These are phyloP conservation scores for Xylaria palmicola DNA, from an alignment of 495 filamentous ascomycete species.

Conservation along the genomic window DNA sequence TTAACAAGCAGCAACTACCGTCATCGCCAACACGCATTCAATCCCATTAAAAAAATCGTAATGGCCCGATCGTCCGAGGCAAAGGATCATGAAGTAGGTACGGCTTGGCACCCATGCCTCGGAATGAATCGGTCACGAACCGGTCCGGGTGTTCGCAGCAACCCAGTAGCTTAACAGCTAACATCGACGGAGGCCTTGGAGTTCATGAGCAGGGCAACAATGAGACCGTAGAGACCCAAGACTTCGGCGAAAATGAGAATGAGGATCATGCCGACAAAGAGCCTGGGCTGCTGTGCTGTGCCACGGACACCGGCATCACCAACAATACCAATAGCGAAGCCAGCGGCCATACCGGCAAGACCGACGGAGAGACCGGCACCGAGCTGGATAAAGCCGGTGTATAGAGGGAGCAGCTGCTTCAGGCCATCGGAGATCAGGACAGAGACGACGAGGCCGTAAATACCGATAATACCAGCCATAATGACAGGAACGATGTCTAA, in stretches of 20 bases:
- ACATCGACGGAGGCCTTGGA: conserved; percentile 63
- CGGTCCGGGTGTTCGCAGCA: not conserved
- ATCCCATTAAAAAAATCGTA: conserved; percentile 9
- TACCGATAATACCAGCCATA: conserved; percentile 99
- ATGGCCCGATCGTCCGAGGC: conserved; percentile 7
- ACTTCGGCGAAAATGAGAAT: conserved; percentile 99
- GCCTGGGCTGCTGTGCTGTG: conserved; percentile 93
- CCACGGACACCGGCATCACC: conserved; percentile 98
- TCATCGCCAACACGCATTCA: conserved; percentile 28
- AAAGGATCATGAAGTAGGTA: conserved; percentile 20
- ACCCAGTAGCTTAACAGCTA: conserved; percentile 34
- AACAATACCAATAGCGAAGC: conserved; percentile 98
- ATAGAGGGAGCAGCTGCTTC: conserved; percentile 78
- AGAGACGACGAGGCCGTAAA: conserved; percentile 98
- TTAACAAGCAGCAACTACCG: conserved; percentile 27
- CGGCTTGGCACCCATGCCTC: conserved; percentile 23
- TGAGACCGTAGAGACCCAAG: conserved; percentile 96
- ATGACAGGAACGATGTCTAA: conserved; percentile 98
- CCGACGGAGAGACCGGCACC: conserved; percentile 96
- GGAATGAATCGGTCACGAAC: conserved; percentile 13
- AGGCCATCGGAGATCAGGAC: conserved; percentile 95
- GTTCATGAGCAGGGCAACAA: conserved; percentile 99
- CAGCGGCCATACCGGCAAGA: conserved; percentile 94
- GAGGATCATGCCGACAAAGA: conserved; percentile 99
- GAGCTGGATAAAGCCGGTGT: conserved; percentile 94